Conservation (phyloP, 2,329 filamentous ascomycete species). For the Pseudogymnoascus sp. region DNA sequence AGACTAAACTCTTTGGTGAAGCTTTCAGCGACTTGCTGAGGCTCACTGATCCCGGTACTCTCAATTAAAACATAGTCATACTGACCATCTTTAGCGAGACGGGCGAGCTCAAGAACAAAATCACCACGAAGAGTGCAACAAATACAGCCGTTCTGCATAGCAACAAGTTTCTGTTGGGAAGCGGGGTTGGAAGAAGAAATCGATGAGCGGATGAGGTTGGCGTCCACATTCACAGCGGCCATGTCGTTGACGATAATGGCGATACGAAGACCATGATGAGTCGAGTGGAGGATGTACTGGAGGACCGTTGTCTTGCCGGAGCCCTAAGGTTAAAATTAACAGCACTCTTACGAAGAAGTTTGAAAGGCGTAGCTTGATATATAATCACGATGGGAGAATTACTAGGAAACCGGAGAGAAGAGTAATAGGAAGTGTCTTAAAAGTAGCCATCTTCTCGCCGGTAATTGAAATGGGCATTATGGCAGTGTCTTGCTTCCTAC, state of each 20-base stretch:
- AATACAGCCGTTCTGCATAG: slow-evolving; percentile 66
- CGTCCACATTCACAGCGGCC: slow-evolving; percentile 38
- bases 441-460: neutral
- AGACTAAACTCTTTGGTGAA: slow-evolving; percentile 47
- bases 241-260: slow-evolving; percentile 70
- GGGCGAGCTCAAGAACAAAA: slow-evolving; percentile 59
- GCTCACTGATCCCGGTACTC: slow-evolving; percentile 63
- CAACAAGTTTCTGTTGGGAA: slow-evolving; percentile 55
- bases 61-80: slow-evolving; percentile 68
- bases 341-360: neutral
- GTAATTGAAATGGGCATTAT: neutral
- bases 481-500: neutral
- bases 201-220: slow-evolving; percentile 48
- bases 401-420: slow-evolving; percentile 52
- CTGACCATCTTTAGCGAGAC: slow-evolving; percentile 49
- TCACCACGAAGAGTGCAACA: slow-evolving; percentile 68
- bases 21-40: slow-evolving; percentile 65
- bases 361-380: neutral
- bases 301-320: slow-evolving; percentile 64
- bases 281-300: slow-evolving; percentile 55
- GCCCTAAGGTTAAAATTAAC: slow-evolving; percentile 39
- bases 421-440: slow-evolving; percentile 44
- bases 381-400: slow-evolving; percentile 15
- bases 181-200: slow-evolving; percentile 52
- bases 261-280: slow-evolving; percentile 57